Conservation (phyloP, 2,329 filamentous ascomycete genomes). For the Neobulgaria alba region DNA sequence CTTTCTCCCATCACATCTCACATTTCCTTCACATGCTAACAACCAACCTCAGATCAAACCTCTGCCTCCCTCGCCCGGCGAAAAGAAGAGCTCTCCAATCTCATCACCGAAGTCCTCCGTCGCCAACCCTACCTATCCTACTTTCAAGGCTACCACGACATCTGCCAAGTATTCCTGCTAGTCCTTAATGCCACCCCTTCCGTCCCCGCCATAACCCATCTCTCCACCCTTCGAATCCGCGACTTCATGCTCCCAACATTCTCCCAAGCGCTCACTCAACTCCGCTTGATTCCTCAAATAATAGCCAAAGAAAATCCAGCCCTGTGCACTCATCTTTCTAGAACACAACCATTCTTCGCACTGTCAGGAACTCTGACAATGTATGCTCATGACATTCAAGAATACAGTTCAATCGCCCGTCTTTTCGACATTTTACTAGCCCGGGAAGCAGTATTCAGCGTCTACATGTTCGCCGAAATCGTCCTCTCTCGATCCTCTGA, state of each 20-base stretch:
- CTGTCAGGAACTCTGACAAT: conserved; percentile 89
- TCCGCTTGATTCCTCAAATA: conserved; percentile 80
- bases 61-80: conserved; percentile 59
- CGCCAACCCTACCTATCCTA: conserved; percentile 79
- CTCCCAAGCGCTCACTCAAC: conserved; percentile 69
- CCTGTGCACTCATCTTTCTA: conserved; percentile 67
- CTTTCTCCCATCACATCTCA: conserved; percentile 17
- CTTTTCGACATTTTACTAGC: conserved; percentile 90
- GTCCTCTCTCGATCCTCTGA: conserved; percentile 73
- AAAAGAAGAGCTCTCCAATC: conserved; percentile 66
- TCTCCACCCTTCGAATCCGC: conserved; percentile 82
- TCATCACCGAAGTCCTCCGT: conserved; percentile 77
- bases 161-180: conserved; percentile 88
- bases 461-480: conserved; percentile 90
- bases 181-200: conserved; percentile 62
- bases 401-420: conserved; percentile 79
- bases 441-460: conserved; percentile 73
- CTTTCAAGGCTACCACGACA: conserved; percentile 98
- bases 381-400: conserved; percentile 92
- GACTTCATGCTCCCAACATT: conserved; percentile 96
- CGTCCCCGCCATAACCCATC: conserved; percentile 59
- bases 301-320: conserved; percentile 62
- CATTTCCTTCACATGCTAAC: not conserved
- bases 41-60: conserved; percentile 48
- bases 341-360: conserved; percentile 82